phyloP scores from a whole-genome alignment of 192 early-diverging fungal genomes.

The Coemansia sp. region DNA sequence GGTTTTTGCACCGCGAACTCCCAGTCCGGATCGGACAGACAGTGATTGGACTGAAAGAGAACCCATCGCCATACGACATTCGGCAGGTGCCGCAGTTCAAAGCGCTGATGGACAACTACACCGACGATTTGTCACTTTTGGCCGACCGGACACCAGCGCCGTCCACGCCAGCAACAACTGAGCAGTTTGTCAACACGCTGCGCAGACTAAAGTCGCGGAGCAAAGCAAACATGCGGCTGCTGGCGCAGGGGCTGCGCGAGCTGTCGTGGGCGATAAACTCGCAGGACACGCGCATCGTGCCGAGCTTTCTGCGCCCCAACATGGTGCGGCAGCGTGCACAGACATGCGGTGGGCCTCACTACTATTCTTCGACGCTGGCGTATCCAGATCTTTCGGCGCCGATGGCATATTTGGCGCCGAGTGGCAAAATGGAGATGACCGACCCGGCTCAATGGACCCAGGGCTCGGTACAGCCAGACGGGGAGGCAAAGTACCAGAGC shows the following conservation, averaged over 20 bases:
- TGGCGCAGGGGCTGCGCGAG: slow-evolving; percentile 44
- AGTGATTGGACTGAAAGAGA: slow-evolving; percentile 50
- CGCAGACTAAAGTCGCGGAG: slow-evolving; percentile 35
- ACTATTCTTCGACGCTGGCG: slow-evolving; percentile 40
- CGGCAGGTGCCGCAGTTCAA: slow-evolving; percentile 45
- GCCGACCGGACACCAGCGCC: slow-evolving; percentile 32
- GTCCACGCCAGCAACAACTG: slow-evolving; percentile 29
- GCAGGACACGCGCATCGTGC: slow-evolving; percentile 33
- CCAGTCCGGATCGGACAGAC: slow-evolving; percentile 61
- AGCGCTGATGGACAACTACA: slow-evolving; percentile 54
- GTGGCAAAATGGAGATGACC: slow-evolving; percentile 53
- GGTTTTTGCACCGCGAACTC: slow-evolving; percentile 59
- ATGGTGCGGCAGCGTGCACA: not conserved
- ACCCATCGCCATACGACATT: slow-evolving; percentile 49
- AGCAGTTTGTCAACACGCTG: slow-evolving; percentile 46
- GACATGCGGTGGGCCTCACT: slow-evolving; percentile 10
- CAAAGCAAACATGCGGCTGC: slow-evolving; percentile 37
- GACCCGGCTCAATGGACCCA: slow-evolving; percentile 34
- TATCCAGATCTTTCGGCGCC: slow-evolving; percentile 41
- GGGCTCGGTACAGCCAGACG: not conserved
- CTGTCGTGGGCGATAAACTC: slow-evolving; percentile 47
- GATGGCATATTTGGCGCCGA: slow-evolving; percentile 49
- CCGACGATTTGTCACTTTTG: slow-evolving; percentile 54
- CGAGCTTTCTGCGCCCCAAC: slow-evolving; percentile 21
- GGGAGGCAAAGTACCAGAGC: not conserved